These are phyloP conservation scores for Vinca major DNA, from an alignment of 305 asterid species.

Conservation along the genomic window DNA sequence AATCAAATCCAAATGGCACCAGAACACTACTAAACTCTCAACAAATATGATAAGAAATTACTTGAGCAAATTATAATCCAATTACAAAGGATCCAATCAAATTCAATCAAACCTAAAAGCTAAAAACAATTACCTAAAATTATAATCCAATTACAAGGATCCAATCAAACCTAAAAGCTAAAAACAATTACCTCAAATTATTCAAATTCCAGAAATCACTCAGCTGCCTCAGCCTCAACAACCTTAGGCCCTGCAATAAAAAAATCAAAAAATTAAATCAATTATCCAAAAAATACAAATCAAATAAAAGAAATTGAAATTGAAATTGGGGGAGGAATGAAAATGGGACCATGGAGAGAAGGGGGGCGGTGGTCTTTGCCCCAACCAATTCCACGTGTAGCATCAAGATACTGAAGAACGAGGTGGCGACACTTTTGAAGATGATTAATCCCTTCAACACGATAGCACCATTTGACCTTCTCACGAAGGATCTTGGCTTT, in stretches of 20 bases:
- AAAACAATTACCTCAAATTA: slow-evolving; percentile 13
- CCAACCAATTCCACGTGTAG: slow-evolving; percentile 97
- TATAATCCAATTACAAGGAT: background rate
- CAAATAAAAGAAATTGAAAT: no score
- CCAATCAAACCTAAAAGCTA: background rate
- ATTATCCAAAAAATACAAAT: background rate
- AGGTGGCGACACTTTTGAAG: slow-evolving; percentile 97
- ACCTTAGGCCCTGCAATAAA: slow-evolving; percentile 31
- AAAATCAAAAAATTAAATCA: background rate
- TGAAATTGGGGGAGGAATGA: background rate
- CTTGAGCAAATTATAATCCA: background rate
- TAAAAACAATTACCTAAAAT: slow-evolving; percentile 13
- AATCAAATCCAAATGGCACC: no score
- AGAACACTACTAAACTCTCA: background rate
- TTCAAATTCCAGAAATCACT: slow-evolving; percentile 14
- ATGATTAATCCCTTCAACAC: slow-evolving; percentile 87
- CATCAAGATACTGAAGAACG: slow-evolving; percentile 77
- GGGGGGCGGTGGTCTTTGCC: slow-evolving; percentile 93
- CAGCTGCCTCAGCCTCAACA: slow-evolving; percentile 24
- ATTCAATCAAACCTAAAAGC: background rate
- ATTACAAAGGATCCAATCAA: background rate
- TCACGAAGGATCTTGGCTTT: slow-evolving; percentile 89
- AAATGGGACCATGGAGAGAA: slow-evolving; percentile 50
- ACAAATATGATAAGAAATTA: background rate
- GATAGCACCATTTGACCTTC: slow-evolving; percentile 85